Base-by-base conservation (phyloP, 495 filamentous ascomycete genomes). In the Amphirosellinia nigrospora region DNA sequence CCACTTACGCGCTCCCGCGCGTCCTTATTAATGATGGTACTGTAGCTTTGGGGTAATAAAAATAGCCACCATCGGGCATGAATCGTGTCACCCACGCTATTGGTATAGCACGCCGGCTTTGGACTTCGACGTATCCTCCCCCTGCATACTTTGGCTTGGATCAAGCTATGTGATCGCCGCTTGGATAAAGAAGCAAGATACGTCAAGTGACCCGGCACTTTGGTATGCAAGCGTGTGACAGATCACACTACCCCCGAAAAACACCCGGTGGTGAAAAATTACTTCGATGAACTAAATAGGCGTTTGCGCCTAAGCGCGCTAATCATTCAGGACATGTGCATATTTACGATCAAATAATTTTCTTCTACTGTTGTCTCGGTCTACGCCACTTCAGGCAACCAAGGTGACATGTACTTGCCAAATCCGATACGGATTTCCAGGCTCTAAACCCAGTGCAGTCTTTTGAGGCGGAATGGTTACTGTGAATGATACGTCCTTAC, bases 41-140 rank as follows among this genome's bases (percentile, higher is more conserved):
- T 50, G 28, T 38, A 64, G 61, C 61, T 36, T 28, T 26, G 63
- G 45, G 46, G 16, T 41, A 19, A 65, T 65, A 38, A 53, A 65
- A 38, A 28, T 65, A 53, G n/a, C 63, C n/a, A n/a, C 30, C n/a
- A 34, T 46, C 34, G 32, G 45, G 32, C 19, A 52, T 53, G 63
- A 65, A 65, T 52, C 63, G 46, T 65, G 34, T 21, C 32, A 52
- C 32, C 63, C 46, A 41, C n/a, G n/a, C 63, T 46, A 46, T 65
- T 65, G 63, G 63, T 53, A 52, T 15, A 53, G 32, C 32, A 28
- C 34, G 0, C 63, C 19, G n/a, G 63, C 32, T 53, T 34, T 11
- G 19, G 61, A 36, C 10, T 50, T 19, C 13, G 7, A 41, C 36
- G 23, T 26, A 52, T 53, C 36, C 34, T 41, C 34, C 58, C 58